Evolutionary conservation across 1,284 basidiomycete species (phyloP).

Genomic region (Rhodotorula sp.): DNA sequence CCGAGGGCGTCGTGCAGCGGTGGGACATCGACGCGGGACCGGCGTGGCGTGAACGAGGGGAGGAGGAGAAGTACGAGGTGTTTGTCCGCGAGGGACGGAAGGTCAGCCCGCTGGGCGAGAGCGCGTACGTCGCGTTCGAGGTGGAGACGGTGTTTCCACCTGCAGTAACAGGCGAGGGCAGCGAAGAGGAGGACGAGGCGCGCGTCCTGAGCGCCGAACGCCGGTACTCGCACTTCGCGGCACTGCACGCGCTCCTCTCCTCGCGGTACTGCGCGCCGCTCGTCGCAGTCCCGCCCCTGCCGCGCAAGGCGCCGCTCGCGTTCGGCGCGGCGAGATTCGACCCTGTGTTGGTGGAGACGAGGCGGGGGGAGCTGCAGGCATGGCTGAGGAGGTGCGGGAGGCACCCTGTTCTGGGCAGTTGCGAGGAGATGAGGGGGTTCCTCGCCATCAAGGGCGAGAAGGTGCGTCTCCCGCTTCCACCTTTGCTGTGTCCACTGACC

Average conservation of each 20-base stretch:
- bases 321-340: conserved; percentile 69
- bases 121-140: conserved; percentile 68
- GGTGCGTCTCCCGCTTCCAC: conserved; percentile 4
- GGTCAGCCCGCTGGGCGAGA: conserved; percentile 45
- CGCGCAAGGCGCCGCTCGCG: conserved; percentile 64
- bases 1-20: conserved; percentile 53
- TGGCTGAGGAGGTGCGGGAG: conserved; percentile 70
- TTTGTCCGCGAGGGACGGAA: conserved; percentile 81
- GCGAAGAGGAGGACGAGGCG: too few species aligned
- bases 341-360: conserved; percentile 75
- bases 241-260: conserved; percentile 68
- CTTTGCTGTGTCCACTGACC: background rate
- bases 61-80: conserved; percentile 57
- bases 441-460: conserved; percentile 64
- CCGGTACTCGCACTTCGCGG: conserved; percentile 80
- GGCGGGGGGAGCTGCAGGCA: conserved; percentile 73
- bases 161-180: background rate
- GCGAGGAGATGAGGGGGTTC: conserved; percentile 79
- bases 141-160: conserved; percentile 51
- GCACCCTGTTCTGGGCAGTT: conserved; percentile 76
- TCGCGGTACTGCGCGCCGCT: conserved; percentile 63
- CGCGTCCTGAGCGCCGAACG: conserved; percentile 70
- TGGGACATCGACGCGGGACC: conserved; percentile 60
- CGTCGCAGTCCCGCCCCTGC: conserved; percentile 74
- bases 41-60: conserved; percentile 61